Conservation (phyloP, 768 basidiomycete species). For the Serendipita sp. region DNA sequence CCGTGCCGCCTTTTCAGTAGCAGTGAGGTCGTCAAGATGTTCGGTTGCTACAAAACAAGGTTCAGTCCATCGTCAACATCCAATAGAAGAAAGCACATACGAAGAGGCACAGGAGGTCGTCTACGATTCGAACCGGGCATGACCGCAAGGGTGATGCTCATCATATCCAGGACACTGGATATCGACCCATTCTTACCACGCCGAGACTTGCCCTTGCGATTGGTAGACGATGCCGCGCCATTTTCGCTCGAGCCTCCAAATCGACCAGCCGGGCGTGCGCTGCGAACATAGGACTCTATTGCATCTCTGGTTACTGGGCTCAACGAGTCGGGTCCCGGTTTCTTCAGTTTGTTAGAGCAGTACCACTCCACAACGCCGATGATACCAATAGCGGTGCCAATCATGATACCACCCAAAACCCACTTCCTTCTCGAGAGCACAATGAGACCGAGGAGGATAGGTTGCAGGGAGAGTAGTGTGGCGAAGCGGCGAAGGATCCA, state of each 20-base stretch:
- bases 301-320: slow-evolving; percentile 42
- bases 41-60: slow-evolving; percentile 39
- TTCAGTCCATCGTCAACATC: slow-evolving; percentile 7
- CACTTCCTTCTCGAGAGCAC: slow-evolving; percentile 50
- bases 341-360: slow-evolving; percentile 31
- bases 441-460: slow-evolving; percentile 57
- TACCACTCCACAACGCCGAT: slow-evolving; percentile 47
- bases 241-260: slow-evolving; percentile 27
- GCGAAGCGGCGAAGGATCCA: slow-evolving; percentile 63
- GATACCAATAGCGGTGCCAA: slow-evolving; percentile 37
- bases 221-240: slow-evolving; percentile 27
- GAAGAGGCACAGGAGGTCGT: slow-evolving; percentile 43
- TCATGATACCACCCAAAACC: slow-evolving; percentile 52
- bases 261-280: slow-evolving; percentile 23
- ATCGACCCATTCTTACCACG: slow-evolving; percentile 42
- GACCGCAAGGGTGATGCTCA: slow-evolving; percentile 61
- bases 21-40: slow-evolving; percentile 62
- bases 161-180: slow-evolving; percentile 72
- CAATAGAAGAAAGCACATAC: slow-evolving; percentile 27
- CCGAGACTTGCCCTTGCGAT: slow-evolving; percentile 20
- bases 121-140: slow-evolving; percentile 38
- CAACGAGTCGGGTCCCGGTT: slow-evolving; percentile 33
- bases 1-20: slow-evolving; percentile 61
- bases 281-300: slow-evolving; percentile 33
- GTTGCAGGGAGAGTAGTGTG: slow-evolving; percentile 55